Base-by-base conservation (phyloP, 2,329 filamentous ascomycete genomes). In the Hortaea sp. region DNA sequence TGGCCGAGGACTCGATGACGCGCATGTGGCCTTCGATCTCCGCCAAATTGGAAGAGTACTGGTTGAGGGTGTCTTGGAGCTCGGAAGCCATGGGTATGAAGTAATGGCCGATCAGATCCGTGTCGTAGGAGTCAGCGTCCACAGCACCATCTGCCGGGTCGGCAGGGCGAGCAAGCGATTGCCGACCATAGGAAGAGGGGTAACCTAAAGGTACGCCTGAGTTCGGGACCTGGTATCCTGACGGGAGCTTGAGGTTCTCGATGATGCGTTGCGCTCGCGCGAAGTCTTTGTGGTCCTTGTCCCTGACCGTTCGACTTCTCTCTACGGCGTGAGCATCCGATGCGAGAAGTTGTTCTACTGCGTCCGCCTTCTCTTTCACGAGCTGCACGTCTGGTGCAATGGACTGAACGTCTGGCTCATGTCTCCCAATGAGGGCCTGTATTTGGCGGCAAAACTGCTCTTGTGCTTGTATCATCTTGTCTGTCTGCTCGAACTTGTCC, bases 391-490 rank as follows among this genome's bases (percentile, higher is more conserved):
- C 81, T 27, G 76, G 75, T 2, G 77, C 74, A 30, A 94, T 73
- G 39, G 76, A 78, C 42, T 78, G 73, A 43, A 88, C 74, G 30
- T 80, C 76, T 34, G 77, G 69, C 7, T 78, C 77, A 56, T 88
- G 79, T 3, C 69, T 68, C 2, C 78, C 77, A 34, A 85, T 69
- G 44, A 85, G 78, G 51, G 70, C 68, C 37, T 85, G 81, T 47
- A 90, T 82, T 55, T 94, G 79, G 55, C 84, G 79, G 61, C 86
- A 83, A 65, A 84, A 82, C 49, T 71, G 65, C 59, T 94, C 88
- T 62, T 92, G 88, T 45, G 77, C 75, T 57, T 87, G 79, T 56
- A 98, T 90, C 53, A 83, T 79, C 48, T 78, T 77, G 66, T 98
- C 90, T 52, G 94, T 79, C 7, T 74, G 69, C 51, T 86, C 79